These are phyloP conservation scores for Tinospora cordifolia DNA, from an alignment of 164 flowering plant species.

Conservation along the genomic window DNA sequence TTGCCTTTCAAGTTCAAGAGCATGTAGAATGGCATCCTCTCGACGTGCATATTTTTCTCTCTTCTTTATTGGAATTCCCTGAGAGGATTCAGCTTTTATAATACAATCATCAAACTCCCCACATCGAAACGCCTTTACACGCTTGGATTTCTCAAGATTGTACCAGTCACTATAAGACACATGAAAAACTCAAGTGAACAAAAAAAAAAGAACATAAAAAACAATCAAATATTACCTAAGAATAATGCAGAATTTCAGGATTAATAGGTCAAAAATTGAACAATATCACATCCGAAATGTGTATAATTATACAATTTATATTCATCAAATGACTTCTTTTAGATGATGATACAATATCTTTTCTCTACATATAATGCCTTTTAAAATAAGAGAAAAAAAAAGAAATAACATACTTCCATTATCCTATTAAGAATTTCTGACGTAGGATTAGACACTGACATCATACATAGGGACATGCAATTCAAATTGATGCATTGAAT, in stretches of 20 bases:
- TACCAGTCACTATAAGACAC: conserved; percentile 77
- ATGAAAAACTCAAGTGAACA: conserved; percentile 1
- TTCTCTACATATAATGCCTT: not conserved
- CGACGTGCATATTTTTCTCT: conserved; percentile 96
- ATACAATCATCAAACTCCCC: conserved; percentile 97
- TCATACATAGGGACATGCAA: not conserved
- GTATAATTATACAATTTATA: not conserved
- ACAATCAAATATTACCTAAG: not conserved
- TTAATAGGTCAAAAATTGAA: not conserved
- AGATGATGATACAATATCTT: not conserved
- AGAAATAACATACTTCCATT: not conserved
- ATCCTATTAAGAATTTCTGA: not conserved
- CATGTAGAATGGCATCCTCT: conserved; percentile 99
- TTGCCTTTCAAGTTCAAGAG: conserved; percentile 90
- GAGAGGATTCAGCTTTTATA: conserved; percentile 73
- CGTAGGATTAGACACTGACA: not conserved
- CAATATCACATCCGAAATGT: not conserved
- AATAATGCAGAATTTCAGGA: not conserved
- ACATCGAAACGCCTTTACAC: conserved; percentile 95
- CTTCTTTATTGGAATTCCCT: conserved; percentile 73
- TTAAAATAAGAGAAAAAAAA: not conserved
- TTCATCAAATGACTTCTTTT: not conserved
- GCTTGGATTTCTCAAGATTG: conserved; percentile 92
- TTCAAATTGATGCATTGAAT: not conserved
- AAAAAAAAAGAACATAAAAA: not conserved